These are phyloP conservation scores for Effrenium voratum DNA, from an alignment of 73 alveolate species.

Conservation along the genomic window DNA sequence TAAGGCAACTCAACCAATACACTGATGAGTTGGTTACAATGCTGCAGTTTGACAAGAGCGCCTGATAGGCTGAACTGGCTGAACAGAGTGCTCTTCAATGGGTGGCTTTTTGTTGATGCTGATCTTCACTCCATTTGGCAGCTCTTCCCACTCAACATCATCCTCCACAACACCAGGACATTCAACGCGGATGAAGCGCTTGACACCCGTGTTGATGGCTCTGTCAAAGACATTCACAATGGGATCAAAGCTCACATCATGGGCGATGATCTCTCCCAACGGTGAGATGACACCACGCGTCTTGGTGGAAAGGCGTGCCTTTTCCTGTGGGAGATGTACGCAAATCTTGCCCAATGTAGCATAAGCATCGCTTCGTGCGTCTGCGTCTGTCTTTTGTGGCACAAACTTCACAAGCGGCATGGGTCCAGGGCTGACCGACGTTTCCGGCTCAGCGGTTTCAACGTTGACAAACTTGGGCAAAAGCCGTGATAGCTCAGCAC, in stretches of 20 bases:
- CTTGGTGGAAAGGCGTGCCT: neutral
- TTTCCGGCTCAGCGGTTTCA: neutral
- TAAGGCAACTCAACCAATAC: too few relatives aligned
- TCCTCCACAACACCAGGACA: neutral
- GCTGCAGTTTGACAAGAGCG: too few relatives aligned
- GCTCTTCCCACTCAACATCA: constrained; percentile 8
- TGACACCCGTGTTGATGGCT: neutral
- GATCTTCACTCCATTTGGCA: constrained; percentile 3
- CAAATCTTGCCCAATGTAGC: neutral
- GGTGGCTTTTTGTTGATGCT: neutral
- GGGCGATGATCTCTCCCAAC: constrained; percentile 49
- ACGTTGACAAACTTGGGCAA: constrained; percentile 42
- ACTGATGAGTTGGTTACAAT: too few relatives aligned
- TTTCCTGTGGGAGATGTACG: neutral
- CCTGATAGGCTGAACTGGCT: neutral
- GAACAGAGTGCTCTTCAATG: neutral
- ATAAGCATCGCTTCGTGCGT: neutral
- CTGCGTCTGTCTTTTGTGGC: neutral
- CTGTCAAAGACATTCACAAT: neutral
- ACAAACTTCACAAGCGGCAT: neutral
- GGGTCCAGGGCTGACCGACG: neutral
- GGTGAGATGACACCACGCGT: constrained; percentile 26
- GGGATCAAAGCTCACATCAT: constrained; percentile 44
- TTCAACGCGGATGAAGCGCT: neutral
- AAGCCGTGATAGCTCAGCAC: neutral